Evolutionary conservation across 208 protist genomes (phyloP).

Genomic region (Naegleria lovaniensis): DNA sequence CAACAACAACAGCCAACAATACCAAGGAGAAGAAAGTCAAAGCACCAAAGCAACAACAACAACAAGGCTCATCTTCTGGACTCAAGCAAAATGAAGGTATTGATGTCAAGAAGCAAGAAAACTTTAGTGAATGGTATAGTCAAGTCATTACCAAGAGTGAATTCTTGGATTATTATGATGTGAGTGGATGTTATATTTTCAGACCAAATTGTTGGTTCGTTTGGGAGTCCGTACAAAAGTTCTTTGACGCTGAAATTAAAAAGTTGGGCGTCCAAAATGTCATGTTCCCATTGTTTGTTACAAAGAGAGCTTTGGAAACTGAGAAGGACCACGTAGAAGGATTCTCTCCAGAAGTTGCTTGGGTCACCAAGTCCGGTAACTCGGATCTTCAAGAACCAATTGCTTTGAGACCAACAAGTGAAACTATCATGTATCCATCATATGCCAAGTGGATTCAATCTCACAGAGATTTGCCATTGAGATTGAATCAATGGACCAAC

Average conservation of each 20-base stretch:
- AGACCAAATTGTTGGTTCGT: slow-evolving; percentile 92
- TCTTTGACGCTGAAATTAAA: slow-evolving; percentile 71
- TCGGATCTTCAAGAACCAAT: slow-evolving; percentile 82
- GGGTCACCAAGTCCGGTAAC: slow-evolving; percentile 75
- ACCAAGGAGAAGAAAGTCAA: neutral
- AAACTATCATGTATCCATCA: slow-evolving; percentile 98
- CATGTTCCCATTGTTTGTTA: slow-evolving; percentile 98
- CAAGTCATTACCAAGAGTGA: slow-evolving; percentile 92
- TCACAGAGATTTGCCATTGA: slow-evolving; percentile 94
- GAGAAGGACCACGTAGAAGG: slow-evolving; percentile 98
- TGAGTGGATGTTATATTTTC: slow-evolving; percentile 81
- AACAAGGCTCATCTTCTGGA: neutral
- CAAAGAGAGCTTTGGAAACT: slow-evolving; percentile 79
- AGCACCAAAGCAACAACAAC: neutral
- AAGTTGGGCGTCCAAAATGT: slow-evolving; percentile 89
- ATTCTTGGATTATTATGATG: slow-evolving; percentile 99
- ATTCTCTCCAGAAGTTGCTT: slow-evolving; percentile 93
- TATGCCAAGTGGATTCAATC: slow-evolving; percentile 95
- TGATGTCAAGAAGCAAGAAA: slow-evolving; percentile 62
- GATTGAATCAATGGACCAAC: slow-evolving; percentile 96
- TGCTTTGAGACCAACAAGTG: slow-evolving; percentile 95
- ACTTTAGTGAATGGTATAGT: slow-evolving; percentile 92
- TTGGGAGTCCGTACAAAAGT: slow-evolving; percentile 87
- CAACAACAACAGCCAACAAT: neutral
- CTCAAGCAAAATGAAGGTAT: neutral